These are phyloP conservation scores for Yarrowia galli DNA, from an alignment of 1,139 yeast species.

Conservation along the genomic window DNA sequence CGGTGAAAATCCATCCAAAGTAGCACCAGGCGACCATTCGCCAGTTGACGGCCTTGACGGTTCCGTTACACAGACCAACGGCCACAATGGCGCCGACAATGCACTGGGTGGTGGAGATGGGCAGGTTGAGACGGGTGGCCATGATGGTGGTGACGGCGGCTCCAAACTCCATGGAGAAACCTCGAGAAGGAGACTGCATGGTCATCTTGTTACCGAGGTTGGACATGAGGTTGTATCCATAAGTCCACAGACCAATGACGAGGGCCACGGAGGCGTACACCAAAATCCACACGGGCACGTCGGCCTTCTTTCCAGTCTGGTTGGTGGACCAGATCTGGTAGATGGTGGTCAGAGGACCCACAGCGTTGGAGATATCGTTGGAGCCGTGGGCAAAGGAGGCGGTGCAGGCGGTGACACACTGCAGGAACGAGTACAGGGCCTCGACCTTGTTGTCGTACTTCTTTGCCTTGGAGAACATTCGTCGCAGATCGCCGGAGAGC, in stretches of 20 bases:
- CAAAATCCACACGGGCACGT: conserved; percentile 75
- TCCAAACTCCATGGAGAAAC: conserved; percentile 80
- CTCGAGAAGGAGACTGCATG: conserved; percentile 80
- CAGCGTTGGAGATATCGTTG: conserved; percentile 79
- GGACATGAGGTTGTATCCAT: conserved; percentile 73
- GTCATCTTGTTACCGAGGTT: conserved; percentile 78
- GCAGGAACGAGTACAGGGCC: conserved; percentile 71
- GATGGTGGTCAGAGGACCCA: conserved; percentile 76
- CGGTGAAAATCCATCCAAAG: conserved; percentile 74
- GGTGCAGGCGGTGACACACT: conserved; percentile 77
- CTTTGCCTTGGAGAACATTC: conserved; percentile 65
- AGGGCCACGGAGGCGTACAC: conserved; percentile 73
- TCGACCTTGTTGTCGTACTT: conserved; percentile 76
- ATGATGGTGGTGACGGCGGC: conserved; percentile 78
- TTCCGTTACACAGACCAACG: conserved; percentile 76
- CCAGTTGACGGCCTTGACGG: conserved; percentile 74
- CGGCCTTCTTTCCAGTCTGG: conserved; percentile 57
- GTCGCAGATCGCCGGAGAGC: conserved; percentile 52
- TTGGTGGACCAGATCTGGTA: conserved; percentile 68
- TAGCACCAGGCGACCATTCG: conserved; percentile 77
- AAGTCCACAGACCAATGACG: conserved; percentile 75
- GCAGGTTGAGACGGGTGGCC: conserved; percentile 76
- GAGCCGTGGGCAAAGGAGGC: conserved; percentile 85
- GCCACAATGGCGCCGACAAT: conserved; percentile 83
- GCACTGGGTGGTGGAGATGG: conserved; percentile 79